Base-by-base conservation (phyloP, 257 asterid species). In the Solanum ahanhuiri region DNA sequence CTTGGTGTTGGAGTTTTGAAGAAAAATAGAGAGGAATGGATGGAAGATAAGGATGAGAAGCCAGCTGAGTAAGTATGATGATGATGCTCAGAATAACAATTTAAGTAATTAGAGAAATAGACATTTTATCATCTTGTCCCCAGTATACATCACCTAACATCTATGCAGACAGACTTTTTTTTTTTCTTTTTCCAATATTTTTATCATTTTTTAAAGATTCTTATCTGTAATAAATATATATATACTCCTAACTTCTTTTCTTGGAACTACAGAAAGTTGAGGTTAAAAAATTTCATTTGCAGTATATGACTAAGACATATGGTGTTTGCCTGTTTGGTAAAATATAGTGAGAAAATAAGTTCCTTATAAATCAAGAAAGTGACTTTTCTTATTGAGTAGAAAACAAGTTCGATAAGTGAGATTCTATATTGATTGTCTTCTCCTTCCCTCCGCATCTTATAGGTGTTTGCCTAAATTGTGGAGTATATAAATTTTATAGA, bases 101-200 rank as follows among this genome's bases (percentile, higher is more conserved):
- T 69, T 86, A 88, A 86, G 88, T 90, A 83, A 86, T 87, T 89
- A 91, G 81, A 63, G 79, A 83, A 90, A 87, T 85, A 85, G 81
- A 64, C 83, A 88, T 85, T 82, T 87, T 82, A 85, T 86, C 88
- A 83, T 87, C 89, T 90, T 86, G 91, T 90, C 89, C 91, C 94
- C 91, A 84, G 10, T 88, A 37, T 88, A 85, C 81, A 87, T 71
- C 88, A 66, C 88, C 92, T 87, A 93, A 86, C 92, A 2, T 77
- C 88, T 92, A 83, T 48, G 86, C 87, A 60, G 75, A 81, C 87
- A 58, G 75, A 81, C 57, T 69, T 83, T 67, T 73, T 66, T 76
- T 77, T 63, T 33, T 43, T 10, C 25, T 30, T 54, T 28, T 48
- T 17, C n/a, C 82, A 43, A 25, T 45, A 45, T 15, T 28, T 75